phyloP scores from a whole-genome alignment of 257 asterid genomes.

The Ocimum tenuiflorum region DNA sequence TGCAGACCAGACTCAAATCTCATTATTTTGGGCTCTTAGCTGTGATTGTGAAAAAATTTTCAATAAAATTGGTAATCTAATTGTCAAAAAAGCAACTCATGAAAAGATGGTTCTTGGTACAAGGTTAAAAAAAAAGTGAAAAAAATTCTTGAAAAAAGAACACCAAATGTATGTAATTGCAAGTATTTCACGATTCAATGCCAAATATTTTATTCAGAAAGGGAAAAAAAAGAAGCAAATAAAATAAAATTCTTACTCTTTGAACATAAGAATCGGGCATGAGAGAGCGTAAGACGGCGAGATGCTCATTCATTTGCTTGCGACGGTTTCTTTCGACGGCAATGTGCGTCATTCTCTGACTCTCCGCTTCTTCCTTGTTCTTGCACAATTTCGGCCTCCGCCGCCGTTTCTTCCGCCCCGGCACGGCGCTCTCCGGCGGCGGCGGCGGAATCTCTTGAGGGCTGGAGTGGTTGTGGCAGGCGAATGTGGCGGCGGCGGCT shows the following conservation, averaged over 20 bases:
- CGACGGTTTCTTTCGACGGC: slow-evolving; percentile 89
- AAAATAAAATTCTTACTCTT: slow-evolving; percentile 40
- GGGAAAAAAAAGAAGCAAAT: neutral
- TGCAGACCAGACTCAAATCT: neutral
- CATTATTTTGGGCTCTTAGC: slow-evolving; percentile 9
- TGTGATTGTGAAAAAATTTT: slow-evolving; percentile 11
- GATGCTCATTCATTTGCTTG: slow-evolving; percentile 88
- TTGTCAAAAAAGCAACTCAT: slow-evolving; percentile 9
- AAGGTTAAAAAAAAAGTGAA: neutral
- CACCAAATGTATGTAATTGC: neutral
- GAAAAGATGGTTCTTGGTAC: slow-evolving; percentile 1
- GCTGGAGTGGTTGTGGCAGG: slow-evolving; percentile 24
- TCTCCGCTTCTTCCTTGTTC: slow-evolving; percentile 87
- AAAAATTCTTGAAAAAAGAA: neutral
- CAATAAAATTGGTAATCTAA: neutral
- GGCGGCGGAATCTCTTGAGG: slow-evolving; percentile 24
- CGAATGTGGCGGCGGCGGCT: slow-evolving; percentile 26
- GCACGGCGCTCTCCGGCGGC: slow-evolving; percentile 21
- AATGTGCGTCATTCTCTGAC: slow-evolving; percentile 97
- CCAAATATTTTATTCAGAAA: too few relatives aligned
- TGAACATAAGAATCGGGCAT: slow-evolving; percentile 96
- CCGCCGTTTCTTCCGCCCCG: slow-evolving; percentile 66
- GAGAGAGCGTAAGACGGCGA: slow-evolving; percentile 79
- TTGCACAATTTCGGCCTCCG: slow-evolving; percentile 64
- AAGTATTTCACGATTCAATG: neutral